Conservation (phyloP, 2,329 filamentous ascomycete genomes). For the Colletotrichum siamense region DNA sequence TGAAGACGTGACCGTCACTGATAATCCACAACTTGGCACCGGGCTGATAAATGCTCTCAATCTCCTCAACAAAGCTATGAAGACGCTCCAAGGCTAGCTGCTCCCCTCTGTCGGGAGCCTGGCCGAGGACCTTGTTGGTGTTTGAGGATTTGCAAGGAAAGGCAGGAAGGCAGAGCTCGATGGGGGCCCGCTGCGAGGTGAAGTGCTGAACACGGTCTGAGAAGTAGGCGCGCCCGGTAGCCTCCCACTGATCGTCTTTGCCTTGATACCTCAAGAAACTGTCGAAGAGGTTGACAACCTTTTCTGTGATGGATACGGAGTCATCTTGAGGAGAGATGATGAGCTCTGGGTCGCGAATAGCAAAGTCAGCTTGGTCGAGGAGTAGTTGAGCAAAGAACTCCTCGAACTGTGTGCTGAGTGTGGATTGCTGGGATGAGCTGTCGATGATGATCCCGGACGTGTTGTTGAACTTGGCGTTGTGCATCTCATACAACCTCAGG, state of each 20-base stretch:
- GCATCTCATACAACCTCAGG: constrained; percentile 7
- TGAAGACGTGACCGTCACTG: constrained; percentile 46
- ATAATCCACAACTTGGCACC: constrained; percentile 41
- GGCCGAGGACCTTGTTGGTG: constrained; percentile 35
- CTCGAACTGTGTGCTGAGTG: constrained; percentile 1
- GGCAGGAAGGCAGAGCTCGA: constrained; percentile 39
- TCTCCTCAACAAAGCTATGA: constrained; percentile 30
- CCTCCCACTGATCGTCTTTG: constrained; percentile 27
- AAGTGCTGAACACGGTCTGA: constrained; percentile 26
- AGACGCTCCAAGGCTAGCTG: constrained; percentile 35
- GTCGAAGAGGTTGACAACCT: constrained; percentile 27
- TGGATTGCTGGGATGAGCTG: not conserved
- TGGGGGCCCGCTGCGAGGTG: constrained; percentile 21
- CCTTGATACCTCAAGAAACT: constrained; percentile 26
- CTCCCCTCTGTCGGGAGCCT: constrained; percentile 38
- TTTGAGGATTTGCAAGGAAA: constrained; percentile 47
- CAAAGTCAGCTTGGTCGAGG: constrained; percentile 15
- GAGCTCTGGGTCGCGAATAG: not conserved
- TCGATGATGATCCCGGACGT: constrained; percentile 3
- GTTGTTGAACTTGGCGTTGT: not conserved
- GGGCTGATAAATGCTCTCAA: constrained; percentile 35
- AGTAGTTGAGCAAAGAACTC: constrained; percentile 7
- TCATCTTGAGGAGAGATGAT: not conserved
- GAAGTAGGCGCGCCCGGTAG: constrained; percentile 26
- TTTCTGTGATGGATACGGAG: not conserved